Conservation (phyloP, 768 basidiomycete genomes). For the Suillus placidus region DNA sequence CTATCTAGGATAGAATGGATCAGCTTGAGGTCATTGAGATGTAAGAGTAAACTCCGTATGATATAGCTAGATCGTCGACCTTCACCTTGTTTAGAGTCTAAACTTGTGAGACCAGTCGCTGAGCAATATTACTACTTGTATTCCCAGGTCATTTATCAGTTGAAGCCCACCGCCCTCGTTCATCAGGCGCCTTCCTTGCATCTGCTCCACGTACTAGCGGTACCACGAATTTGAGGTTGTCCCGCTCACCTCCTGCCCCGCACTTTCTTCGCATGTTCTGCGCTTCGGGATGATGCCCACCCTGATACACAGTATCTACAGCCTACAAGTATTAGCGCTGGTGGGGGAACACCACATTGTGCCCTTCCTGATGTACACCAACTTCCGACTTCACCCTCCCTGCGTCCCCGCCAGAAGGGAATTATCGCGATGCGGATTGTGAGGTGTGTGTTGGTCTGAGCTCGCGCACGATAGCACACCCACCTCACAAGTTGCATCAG, state of each 20-base stretch:
- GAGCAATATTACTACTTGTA: not conserved
- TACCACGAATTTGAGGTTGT: not conserved
- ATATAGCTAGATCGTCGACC: not conserved
- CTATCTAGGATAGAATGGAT: not conserved
- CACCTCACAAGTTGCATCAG: too few species aligned
- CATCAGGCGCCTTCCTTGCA: not conserved
- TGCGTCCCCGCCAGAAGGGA: not conserved
- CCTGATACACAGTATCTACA: not conserved
- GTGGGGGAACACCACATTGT: not conserved
- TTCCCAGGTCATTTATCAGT: not conserved
- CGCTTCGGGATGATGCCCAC: not conserved
- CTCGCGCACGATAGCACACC: not conserved
- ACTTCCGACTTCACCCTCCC: not conserved
- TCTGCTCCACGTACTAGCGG: not conserved
- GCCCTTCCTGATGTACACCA: too few species aligned
- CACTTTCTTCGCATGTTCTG: not conserved
- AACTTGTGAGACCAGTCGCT: not conserved
- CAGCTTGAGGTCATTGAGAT: slow-evolving; percentile 3
- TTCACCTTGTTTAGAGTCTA: not conserved
- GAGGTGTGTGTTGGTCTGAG: not conserved
- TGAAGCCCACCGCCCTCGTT: not conserved
- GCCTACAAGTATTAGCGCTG: too few species aligned
- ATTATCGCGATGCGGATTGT: not conserved
- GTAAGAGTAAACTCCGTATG: not conserved
- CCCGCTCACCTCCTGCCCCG: not conserved